Conservation (phyloP, 2,329 filamentous ascomycete genomes). For the Fusarium graminum region DNA sequence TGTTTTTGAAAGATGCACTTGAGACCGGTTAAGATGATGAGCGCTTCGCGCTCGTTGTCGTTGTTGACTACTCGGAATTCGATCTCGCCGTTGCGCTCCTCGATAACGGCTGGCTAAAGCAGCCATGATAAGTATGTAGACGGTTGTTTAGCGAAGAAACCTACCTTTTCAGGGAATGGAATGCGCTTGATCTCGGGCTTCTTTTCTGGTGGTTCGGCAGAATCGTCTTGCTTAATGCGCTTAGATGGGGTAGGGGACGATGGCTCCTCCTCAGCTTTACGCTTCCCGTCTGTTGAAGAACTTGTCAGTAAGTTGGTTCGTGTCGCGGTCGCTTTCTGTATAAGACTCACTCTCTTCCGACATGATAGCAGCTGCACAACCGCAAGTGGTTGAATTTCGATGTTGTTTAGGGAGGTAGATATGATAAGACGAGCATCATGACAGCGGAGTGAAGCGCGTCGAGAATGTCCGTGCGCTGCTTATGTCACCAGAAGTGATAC, state of each 20-base stretch:
- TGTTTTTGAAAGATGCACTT: constrained; percentile 99
- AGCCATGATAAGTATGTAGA: constrained; percentile 6
- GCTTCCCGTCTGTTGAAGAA: constrained; percentile 67
- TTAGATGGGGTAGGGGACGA: constrained; percentile 73
- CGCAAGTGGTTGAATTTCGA: constrained; percentile 4
- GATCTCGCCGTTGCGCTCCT: constrained; percentile 94
- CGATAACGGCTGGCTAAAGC: constrained; percentile 82
- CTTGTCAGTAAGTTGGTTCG: constrained; percentile 13
- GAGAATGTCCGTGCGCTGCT: constrained; percentile 48
- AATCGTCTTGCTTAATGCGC: constrained; percentile 68
- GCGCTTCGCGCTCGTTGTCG: constrained; percentile 86
- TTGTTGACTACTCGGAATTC: constrained; percentile 99
- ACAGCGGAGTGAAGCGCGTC: constrained; percentile 45
- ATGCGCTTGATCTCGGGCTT: constrained; percentile 73
- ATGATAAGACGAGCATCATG: constrained; percentile 40
- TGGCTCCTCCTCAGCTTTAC: constrained; percentile 78
- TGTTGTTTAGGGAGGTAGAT: constrained; percentile 22
- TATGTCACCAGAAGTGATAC: constrained; percentile 46
- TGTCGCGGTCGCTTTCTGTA: not conserved
- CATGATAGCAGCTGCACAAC: constrained; percentile 32
- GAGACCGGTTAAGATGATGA: constrained; percentile 93
- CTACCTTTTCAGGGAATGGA: constrained; percentile 89
- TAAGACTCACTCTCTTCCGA: constrained; percentile 46
- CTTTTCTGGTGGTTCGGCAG: constrained; percentile 56
- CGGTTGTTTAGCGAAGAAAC: accelerated